A percentile compares a stretch with the other conserved stretches of the same genome.
Conservation (phyloP, 208 protist genomes). For the Spongospora subterranea region DNA sequence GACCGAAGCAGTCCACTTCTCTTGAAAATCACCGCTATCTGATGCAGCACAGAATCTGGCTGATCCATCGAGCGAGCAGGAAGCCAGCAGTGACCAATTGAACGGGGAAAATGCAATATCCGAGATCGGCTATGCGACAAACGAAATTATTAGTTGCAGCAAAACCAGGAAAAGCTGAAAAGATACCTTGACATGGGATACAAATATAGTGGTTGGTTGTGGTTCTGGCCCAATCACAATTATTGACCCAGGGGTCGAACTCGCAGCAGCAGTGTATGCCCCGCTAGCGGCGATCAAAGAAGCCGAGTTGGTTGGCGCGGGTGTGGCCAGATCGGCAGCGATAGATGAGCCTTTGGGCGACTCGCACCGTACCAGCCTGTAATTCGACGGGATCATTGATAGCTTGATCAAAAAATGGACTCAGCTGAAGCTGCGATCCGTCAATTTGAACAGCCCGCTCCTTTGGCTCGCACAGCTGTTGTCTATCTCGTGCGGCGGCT, state of each 20-base stretch:
- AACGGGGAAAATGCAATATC: not conserved
- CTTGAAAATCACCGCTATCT: not conserved
- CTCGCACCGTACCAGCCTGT: not conserved
- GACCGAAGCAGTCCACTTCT: not conserved
- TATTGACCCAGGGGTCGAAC: not conserved
- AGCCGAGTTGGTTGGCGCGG: not conserved
- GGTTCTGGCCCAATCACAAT: no score
- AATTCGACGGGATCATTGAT: not conserved
- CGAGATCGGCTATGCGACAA: no score
- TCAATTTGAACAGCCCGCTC: no score
- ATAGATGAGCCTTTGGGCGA: not conserved
- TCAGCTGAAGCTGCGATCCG: no score
- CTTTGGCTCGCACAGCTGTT: no score
- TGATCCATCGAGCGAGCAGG: not conserved
- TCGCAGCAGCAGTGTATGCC: not conserved
- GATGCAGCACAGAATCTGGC: not conserved
- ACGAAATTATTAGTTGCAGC: no score
- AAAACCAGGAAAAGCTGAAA: not conserved
- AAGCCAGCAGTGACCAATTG: not conserved
- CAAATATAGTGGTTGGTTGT: no score
- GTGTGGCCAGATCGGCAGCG: not conserved
- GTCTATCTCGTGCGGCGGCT: no score
- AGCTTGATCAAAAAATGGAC: not conserved
- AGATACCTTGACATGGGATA: conserved; percentile 36
- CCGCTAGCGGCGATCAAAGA: not conserved